Conservation (phyloP, 2,329 filamentous ascomycete genomes). For the Bipolaris oryzae region DNA sequence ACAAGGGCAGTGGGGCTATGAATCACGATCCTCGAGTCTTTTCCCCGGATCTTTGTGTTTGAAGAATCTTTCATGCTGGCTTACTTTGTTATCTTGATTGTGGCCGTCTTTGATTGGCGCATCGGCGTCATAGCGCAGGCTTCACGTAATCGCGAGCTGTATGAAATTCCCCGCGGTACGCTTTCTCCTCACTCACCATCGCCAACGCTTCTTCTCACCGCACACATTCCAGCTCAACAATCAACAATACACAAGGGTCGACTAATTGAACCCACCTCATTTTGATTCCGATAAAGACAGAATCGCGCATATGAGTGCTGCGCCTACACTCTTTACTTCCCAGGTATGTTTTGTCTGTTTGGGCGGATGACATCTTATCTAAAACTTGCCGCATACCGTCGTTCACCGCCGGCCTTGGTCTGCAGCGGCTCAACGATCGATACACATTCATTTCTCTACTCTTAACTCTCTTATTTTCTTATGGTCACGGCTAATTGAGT, state of each 20-base stretch:
- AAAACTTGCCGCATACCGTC: constrained; percentile 37
- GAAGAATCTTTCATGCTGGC: constrained; percentile 5
- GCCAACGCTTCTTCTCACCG: not conserved
- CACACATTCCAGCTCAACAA: not conserved
- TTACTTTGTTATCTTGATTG: constrained; percentile 1
- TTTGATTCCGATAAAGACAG: constrained; percentile 28
- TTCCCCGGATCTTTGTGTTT: constrained; percentile 1
- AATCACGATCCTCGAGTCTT: not conserved
- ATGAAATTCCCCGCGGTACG: constrained; percentile 2
- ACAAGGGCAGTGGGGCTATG: constrained; percentile 2
- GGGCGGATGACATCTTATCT: constrained; percentile 37
- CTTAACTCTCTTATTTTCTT: constrained; percentile 10
- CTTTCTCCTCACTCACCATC: not conserved
- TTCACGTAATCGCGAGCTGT: constrained; percentile 5
- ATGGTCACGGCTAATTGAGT: constrained; percentile 45
- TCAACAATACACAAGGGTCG: not conserved
- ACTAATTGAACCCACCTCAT: constrained; percentile 20
- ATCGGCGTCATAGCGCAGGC: constrained; percentile 2
- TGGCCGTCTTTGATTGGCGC: not conserved
- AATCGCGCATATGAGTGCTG: constrained; percentile 57
- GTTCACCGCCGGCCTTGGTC: constrained; percentile 25
- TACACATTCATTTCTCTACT: constrained; percentile 9
- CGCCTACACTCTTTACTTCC: constrained; percentile 59
- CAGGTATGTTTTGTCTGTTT: constrained; percentile 52
- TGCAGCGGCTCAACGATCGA: constrained; percentile 12